Evolutionary conservation across 2,329 filamentous ascomycete genomes (phyloP), one percentile per base, ranked within the genome.

Genomic region (Fusarium illudens): DNA sequence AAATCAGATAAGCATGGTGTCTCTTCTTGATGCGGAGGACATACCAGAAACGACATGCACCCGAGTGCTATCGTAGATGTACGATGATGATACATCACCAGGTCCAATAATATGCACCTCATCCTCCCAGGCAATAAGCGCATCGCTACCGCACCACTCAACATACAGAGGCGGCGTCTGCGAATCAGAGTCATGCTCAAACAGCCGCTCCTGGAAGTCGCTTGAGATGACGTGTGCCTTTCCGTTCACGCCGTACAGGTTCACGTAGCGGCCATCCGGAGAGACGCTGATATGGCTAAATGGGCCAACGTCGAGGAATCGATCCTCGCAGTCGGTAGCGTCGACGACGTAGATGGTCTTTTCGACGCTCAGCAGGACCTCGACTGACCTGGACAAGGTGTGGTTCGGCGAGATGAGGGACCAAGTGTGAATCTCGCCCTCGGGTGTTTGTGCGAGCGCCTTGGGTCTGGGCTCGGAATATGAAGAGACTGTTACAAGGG

Each of bases 131-230:
- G 94, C 94, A 72, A 99, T 89, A 27, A 97, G 92, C 13, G 94
- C 93, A 78, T 98, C 95, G 73, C 96, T 95, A 6, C 96, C 96
- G 78, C 96, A 99, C 96, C 96, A 99, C 73, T 96, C 91, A 64
- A 99, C 86, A 67, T 96, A 93, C 72, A 93, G 91, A 4, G 96
- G 96, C 2, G 90, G 86, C 6, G 93, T 97, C 77, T 91, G 91
- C 10, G 93, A 94, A 70, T 90, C 90, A 1, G 94, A 95, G 74
- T 97, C 90, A 76, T 98, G 95, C 79, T 98, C 94, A 76, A 94
- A 95, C 65, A 97, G 84, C 60, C 94, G 90, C 74, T 92, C 94
- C 76, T 97, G 94, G 77, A 98, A 98, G 78, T 99, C 95, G 74
- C 93, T 95, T 49, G 93, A 96, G 53, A 98, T 94, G 27, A 99